These are phyloP conservation scores for Gyrodon lividus DNA, from an alignment of 768 basidiomycete genomes.

Conservation along the genomic window DNA sequence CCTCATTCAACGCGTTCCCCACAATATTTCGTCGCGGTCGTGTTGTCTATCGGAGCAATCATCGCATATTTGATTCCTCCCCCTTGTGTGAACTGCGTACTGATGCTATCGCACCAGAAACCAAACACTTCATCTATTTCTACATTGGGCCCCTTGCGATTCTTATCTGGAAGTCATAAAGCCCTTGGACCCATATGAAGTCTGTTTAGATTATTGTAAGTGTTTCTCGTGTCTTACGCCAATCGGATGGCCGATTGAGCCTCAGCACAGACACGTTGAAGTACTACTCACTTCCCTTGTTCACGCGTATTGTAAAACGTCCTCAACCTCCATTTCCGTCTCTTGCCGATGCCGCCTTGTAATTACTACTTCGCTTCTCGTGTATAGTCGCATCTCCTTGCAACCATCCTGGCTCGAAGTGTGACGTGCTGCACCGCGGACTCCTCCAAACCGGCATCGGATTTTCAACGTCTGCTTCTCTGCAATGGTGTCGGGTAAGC, in stretches of 20 bases:
- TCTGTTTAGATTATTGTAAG: conserved; percentile 27
- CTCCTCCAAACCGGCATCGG: too few relatives aligned
- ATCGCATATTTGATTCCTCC: neutral
- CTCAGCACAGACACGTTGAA: conserved; percentile 14
- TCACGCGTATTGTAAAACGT: conserved; percentile 25
- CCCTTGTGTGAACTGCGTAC: neutral
- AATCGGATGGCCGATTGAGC: neutral
- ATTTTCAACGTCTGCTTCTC: too few relatives aligned
- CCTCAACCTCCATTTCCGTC: conserved; percentile 17
- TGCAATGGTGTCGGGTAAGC: neutral
- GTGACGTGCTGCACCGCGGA: too few relatives aligned
- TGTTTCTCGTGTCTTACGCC: neutral
- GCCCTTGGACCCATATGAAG: conserved; percentile 7
- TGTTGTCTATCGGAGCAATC: neutral
- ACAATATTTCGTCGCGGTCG: neutral
- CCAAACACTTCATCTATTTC: conserved; percentile 99
- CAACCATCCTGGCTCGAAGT: neutral
- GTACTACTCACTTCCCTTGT: conserved; percentile 9
- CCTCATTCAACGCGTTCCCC: neutral
- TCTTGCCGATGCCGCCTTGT: conserved; percentile 21
- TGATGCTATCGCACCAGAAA: conserved; percentile 56
- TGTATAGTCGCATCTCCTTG: conserved; percentile 17
- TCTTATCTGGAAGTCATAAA: conserved; percentile 92
- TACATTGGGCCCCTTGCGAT: conserved; percentile 92
- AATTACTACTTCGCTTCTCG: conserved; percentile 21